These are phyloP conservation scores for Huntiella abstrusa DNA, from an alignment of 2,329 filamentous ascomycete species.

Conservation along the genomic window DNA sequence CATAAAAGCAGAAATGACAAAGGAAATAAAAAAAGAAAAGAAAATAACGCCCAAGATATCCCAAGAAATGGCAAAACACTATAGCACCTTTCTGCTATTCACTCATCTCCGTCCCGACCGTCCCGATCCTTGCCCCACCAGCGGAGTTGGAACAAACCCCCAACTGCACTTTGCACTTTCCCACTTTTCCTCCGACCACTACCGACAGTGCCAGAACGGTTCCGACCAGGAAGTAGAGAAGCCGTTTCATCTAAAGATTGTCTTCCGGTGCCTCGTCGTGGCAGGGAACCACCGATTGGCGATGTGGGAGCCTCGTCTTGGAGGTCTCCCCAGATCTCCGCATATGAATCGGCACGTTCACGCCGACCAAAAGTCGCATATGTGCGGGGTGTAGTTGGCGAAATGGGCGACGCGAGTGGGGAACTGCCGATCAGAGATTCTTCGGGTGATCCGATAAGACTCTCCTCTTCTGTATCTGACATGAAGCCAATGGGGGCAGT, in stretches of 20 bases:
- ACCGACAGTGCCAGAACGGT: too few species aligned
- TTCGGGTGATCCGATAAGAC: constrained; percentile 17
- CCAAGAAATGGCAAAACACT: background rate
- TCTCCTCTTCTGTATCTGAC: constrained; percentile 40
- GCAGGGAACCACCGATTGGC: constrained; percentile 4
- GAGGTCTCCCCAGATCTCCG: constrained; percentile 76
- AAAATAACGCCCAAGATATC: background rate
- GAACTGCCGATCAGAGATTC: constrained; percentile 14
- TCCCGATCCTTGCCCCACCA: constrained; percentile 23
- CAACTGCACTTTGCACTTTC: constrained; percentile 28
- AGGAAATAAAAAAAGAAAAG: background rate
- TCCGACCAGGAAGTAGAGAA: too few species aligned
- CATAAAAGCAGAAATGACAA: constrained; percentile 2
- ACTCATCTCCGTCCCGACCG: too few species aligned
- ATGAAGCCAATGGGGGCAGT: constrained; percentile 69
- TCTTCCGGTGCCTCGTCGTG: too few species aligned
- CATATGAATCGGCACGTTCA: constrained; percentile 28
- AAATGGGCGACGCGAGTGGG: constrained; percentile 19
- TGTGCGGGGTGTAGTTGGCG: constrained; percentile 13
- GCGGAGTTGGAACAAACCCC: constrained; percentile 32
- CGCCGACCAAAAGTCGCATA: constrained; percentile 13
- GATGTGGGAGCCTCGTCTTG: constrained; percentile 39
- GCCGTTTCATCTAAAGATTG: too few species aligned
- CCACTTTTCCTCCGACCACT: constrained; percentile 10
- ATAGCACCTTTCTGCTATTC: too few species aligned